Evolutionary conservation across 164 flowering plant species (phyloP).

Genomic region (Vitis riparia): DNA sequence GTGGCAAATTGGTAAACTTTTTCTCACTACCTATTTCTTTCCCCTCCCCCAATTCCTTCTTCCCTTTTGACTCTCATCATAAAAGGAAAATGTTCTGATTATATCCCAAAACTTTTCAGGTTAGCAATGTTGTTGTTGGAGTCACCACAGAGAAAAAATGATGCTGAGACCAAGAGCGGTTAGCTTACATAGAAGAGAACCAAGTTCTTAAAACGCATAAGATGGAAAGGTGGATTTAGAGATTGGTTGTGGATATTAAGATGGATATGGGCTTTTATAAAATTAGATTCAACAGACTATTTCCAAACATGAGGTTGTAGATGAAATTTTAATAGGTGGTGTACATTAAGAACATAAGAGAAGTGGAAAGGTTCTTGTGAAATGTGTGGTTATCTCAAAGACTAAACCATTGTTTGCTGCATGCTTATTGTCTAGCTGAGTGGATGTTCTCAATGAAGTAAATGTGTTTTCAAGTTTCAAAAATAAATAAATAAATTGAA

Average conservation of each 20-base stretch:
- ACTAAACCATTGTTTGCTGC: no score
- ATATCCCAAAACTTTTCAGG: constrained; percentile 39
- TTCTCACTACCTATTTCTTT: background rate
- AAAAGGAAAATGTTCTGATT: background rate
- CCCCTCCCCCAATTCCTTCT: background rate
- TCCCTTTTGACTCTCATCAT: no score
- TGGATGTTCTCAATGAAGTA: no score
- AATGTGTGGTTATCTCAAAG: no score
- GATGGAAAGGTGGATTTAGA: constrained; percentile 12
- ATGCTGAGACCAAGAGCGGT: constrained; percentile 14
- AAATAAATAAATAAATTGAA: no score
- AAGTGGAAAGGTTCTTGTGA: no score
- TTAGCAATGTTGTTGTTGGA: constrained; percentile 96
- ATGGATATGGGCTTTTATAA: background rate
- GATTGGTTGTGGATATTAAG: constrained; percentile 19
- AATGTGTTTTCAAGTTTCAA: no score
- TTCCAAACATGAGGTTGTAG: background rate
- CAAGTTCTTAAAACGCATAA: constrained; percentile 9
- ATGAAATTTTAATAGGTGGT: background rate
- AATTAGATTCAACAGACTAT: background rate
- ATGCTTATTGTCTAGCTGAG: no score
- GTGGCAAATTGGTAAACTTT: constrained; percentile 78
- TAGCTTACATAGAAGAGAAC: background rate
- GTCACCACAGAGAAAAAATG: constrained; percentile 72
- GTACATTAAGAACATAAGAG: no score